Evolutionary conservation across 176 grass and related monocot species (phyloP).

Genomic region (Carex scoparia): DNA sequence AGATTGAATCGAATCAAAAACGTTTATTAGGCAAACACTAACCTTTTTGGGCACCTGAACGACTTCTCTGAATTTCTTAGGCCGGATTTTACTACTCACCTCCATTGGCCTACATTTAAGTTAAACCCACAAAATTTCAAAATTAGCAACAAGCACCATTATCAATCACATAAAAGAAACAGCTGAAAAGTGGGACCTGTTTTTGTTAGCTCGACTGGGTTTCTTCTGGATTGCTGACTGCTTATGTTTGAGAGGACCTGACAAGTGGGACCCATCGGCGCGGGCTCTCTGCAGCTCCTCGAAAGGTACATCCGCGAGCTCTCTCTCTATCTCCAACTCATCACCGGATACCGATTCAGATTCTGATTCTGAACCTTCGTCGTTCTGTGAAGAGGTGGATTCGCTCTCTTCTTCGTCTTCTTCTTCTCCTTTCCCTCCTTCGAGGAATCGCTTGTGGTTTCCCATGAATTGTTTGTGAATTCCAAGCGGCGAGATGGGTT

Average conservation of each 20-base stretch:
- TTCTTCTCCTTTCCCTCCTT: neutral
- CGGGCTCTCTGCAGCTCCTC: conserved; percentile 70
- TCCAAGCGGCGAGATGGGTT: neutral
- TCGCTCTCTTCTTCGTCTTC: conserved; percentile 8
- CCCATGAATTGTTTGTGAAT: neutral
- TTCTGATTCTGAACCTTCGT: conserved; percentile 24
- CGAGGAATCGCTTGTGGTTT: neutral
- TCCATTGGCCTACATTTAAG: conserved; percentile 63
- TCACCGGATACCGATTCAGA: conserved; percentile 34
- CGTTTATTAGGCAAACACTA: neutral
- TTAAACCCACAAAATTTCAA: neutral
- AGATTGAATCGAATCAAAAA: neutral
- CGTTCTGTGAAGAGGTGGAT: conserved; percentile 5
- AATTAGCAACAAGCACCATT: neutral
- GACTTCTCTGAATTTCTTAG: conserved; percentile 61
- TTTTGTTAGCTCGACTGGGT: conserved; percentile 64
- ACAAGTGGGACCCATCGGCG: conserved; percentile 58
- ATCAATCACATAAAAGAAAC: neutral
- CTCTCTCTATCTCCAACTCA: conserved; percentile 50
- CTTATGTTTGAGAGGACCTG: neutral
- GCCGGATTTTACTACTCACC: conserved; percentile 70
- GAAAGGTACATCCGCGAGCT: conserved; percentile 74
- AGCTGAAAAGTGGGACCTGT: conserved; percentile 38
- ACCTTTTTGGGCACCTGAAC: conserved; percentile 91
- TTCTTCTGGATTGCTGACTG: conserved; percentile 33